Evolutionary conservation across 2,329 filamentous ascomycete genomes (phyloP), one percentile per base, ranked within the genome.

Genomic region (Phaeophleospora eucalypticola): DNA sequence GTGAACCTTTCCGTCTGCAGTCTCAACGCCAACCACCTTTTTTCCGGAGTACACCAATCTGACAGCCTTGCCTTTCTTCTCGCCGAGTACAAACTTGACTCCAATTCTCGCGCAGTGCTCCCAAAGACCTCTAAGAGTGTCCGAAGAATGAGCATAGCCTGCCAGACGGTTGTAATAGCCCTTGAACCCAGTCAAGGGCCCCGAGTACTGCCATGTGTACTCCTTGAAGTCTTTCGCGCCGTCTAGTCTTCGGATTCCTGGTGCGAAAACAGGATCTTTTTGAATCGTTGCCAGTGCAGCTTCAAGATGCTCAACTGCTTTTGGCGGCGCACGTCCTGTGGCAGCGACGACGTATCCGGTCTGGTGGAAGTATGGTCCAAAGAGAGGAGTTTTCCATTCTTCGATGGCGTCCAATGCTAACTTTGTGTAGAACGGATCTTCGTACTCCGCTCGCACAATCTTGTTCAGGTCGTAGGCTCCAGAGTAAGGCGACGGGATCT

Each of bases 371-470:
- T 80, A 70, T 0, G 78, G 77, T 0, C 72, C 70, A 45, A 76
- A 81, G 2, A 80, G 59, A 2, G 76, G 74, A 2, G 74, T 71
- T 57, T 71, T 68, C 78, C 78, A 82, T 14, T 68, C 72, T 18
- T 68, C 56, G 9, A 80, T 75, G 0, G 79, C 77, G 69, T 78
- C 65, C 16, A 41, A 24, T 1, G 78, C 87, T 35, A 95, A 79
- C 6, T 75, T 71, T 7, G 87, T 79, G 67, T 95, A 95, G 18
- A 82, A 78, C 0, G 79, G 71, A 61, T 89, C 82, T 9, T 86
- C 82, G 63, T 96, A 96, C 72, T 95, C 89, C 32, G 82, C 75
- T 36, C 79, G 74, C 43, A 82, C 72, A 53, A 81, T 81, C 49
- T 57, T 57, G 49, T 57, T 57, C 45, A 57, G 42, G 24, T 57